Percentiles rank a stretch among this genome's conserved stretches.
Conservation (phyloP, 495 filamentous ascomycete species). For the Opeltia flavorubescens region DNA sequence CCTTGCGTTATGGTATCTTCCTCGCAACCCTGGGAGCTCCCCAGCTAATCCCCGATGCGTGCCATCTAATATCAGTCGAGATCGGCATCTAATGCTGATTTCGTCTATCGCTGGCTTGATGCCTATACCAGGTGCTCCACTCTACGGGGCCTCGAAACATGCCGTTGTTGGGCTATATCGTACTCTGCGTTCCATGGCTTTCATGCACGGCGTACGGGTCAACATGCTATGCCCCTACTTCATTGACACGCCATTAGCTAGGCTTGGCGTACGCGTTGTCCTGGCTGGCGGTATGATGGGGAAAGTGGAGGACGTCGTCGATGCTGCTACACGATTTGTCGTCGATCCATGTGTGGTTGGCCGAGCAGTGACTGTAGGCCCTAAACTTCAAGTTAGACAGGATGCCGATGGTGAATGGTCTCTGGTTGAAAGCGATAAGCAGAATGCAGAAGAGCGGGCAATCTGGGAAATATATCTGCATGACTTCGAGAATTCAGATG, state of each 20-base stretch:
- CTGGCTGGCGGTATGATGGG: conserved; percentile 40
- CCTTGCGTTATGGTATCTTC: conserved; percentile 35
- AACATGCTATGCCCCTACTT: conserved; percentile 55
- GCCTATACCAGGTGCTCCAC: conserved; percentile 19
- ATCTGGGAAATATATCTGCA: conserved; percentile 45
- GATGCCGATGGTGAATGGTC: conserved; percentile 22
- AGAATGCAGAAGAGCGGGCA: conserved; percentile 22
- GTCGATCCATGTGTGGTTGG: conserved; percentile 37
- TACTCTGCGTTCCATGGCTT: conserved; percentile 32
- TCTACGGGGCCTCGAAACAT: conserved; percentile 50
- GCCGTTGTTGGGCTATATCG: conserved; percentile 50
- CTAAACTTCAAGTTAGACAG: conserved; percentile 29
- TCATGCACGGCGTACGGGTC: conserved; percentile 35
- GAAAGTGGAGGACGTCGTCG: conserved; percentile 39
- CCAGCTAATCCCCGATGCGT: conserved; percentile 11
- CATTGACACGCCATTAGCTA: conserved; percentile 46
- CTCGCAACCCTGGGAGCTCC: conserved; percentile 14
- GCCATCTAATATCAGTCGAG: conserved; percentile 9
- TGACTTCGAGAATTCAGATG: conserved; percentile 41
- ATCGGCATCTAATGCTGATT: conserved; percentile 18
- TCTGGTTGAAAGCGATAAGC: conserved; percentile 16
- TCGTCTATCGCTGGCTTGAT: conserved; percentile 16
- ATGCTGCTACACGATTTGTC: conserved; percentile 30
- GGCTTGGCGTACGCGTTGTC: conserved; percentile 23
- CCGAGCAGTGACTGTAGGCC: conserved; percentile 39